These are phyloP conservation scores for Aristolochia fimbriata DNA, from an alignment of 164 flowering plant genomes.

Conservation along the genomic window DNA sequence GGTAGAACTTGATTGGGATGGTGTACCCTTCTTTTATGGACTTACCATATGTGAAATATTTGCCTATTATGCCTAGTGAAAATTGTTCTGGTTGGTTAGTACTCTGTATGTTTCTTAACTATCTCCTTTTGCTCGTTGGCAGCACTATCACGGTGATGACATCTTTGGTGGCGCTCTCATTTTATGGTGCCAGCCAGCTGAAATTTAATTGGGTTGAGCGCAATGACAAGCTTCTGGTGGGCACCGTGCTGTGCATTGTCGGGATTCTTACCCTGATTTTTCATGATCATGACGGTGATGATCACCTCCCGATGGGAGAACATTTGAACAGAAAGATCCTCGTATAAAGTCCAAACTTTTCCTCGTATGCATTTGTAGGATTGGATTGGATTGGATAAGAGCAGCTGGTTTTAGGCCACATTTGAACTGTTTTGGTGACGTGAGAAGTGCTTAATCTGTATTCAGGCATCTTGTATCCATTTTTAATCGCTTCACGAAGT, in stretches of 20 bases:
- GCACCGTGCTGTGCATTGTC: slow-evolving; percentile 83
- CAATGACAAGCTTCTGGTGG: slow-evolving; percentile 93
- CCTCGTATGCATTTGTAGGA: too few species aligned
- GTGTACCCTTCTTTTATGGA: too few species aligned
- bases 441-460: too few species aligned
- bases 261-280: slow-evolving; percentile 81
- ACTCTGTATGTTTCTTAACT: not conserved
- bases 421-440: too few species aligned
- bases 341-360: too few species aligned
- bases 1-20: too few species aligned
- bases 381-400: too few species aligned
- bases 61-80: not conserved
- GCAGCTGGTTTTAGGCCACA: too few species aligned
- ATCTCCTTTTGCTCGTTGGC: slow-evolving; percentile 12
- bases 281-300: slow-evolving; percentile 60
- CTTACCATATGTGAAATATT: not conserved
- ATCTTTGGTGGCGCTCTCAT: slow-evolving; percentile 92
- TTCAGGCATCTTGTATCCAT: too few species aligned
- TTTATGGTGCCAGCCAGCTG: slow-evolving; percentile 94
- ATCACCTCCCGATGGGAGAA: slow-evolving; percentile 17
- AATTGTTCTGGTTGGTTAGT: not conserved
- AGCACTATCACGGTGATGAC: slow-evolving; percentile 97
- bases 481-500: too few species aligned
- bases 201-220: slow-evolving; percentile 98
- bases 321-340: slow-evolving; percentile 56